A percentile compares a stretch with the other conserved stretches of the same genome.
Evolutionary conservation across 148 eudicot genomes (phyloP).

Genomic region (Cornus controversa): DNA sequence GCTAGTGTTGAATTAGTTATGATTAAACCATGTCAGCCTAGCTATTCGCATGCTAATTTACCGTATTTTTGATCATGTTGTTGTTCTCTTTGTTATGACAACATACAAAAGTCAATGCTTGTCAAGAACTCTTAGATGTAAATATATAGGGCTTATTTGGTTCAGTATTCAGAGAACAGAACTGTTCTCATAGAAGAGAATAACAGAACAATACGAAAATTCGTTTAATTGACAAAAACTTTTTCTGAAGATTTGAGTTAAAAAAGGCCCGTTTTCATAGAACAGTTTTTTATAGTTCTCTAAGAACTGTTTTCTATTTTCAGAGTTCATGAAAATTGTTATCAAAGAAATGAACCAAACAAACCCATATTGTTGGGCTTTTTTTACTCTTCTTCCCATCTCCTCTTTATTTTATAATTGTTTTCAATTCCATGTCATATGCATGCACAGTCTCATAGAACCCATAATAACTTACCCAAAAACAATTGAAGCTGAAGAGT

Average conservation of each 20-base stretch:
- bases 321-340: too few relatives aligned
- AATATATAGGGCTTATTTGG: too few relatives aligned
- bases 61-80: neutral
- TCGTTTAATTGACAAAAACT: too few relatives aligned
- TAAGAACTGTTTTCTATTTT: too few relatives aligned
- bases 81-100: neutral
- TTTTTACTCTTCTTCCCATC: neutral
- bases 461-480: constrained; percentile 62
- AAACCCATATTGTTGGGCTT: neutral
- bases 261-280: too few relatives aligned
- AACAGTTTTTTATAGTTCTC: too few relatives aligned
- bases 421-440: neutral
- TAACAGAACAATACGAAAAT: too few relatives aligned
- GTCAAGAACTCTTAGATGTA: neutral
- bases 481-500: constrained; percentile 79
- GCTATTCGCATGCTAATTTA: too few relatives aligned
- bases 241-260: too few relatives aligned
- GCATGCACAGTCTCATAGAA: neutral
- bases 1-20: neutral
- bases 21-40: too few relatives aligned
- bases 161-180: too few relatives aligned
- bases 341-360: neutral
- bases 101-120: neutral
- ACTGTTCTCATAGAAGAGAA: too few relatives aligned
- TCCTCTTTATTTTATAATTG: neutral